These are phyloP conservation scores for Phytophthora citricola DNA, from an alignment of 352 stramenopile species.

Conservation along the genomic window DNA sequence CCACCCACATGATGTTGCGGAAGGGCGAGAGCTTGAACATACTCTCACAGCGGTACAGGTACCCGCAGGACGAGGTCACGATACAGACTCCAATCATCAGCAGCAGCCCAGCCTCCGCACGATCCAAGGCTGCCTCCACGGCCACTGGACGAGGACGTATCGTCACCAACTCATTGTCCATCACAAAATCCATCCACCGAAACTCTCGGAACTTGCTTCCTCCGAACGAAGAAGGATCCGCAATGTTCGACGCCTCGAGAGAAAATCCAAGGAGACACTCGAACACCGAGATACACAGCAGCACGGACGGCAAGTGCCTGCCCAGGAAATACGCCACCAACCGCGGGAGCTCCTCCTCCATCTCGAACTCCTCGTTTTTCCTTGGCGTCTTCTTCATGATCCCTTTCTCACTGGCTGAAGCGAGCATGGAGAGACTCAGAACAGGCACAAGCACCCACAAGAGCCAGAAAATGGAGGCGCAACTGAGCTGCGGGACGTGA, in stretches of 20 bases:
- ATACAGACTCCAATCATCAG: conserved; percentile 72
- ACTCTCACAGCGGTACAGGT: conserved; percentile 82
- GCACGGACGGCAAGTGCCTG: conserved; percentile 68
- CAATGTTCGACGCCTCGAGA: conserved; percentile 42
- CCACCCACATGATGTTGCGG: conserved; percentile 76
- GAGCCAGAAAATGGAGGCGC: conserved; percentile 84
- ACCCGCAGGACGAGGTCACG: conserved; percentile 73
- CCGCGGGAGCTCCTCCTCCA: conserved; percentile 63
- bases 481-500: conserved; percentile 75
- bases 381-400: conserved; percentile 87
- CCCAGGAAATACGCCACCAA: conserved; percentile 75
- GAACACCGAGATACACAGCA: conserved; percentile 70
- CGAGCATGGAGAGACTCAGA: conserved; percentile 82
- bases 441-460: conserved; percentile 82
- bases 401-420: conserved; percentile 66
- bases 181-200: conserved; percentile 70
- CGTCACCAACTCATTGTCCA: conserved; percentile 54
- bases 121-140: conserved; percentile 68
- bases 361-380: conserved; percentile 83
- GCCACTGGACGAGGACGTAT: conserved; percentile 52
- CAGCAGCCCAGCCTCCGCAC: conserved; percentile 79
- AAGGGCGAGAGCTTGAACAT: conserved; percentile 70
- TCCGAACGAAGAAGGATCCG: conserved; percentile 19
- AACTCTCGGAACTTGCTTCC: conserved; percentile 38
- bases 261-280: conserved; percentile 78